phyloP scores from a whole-genome alignment of 345 rosid genomes.

The Rhodamnia rubescens region DNA sequence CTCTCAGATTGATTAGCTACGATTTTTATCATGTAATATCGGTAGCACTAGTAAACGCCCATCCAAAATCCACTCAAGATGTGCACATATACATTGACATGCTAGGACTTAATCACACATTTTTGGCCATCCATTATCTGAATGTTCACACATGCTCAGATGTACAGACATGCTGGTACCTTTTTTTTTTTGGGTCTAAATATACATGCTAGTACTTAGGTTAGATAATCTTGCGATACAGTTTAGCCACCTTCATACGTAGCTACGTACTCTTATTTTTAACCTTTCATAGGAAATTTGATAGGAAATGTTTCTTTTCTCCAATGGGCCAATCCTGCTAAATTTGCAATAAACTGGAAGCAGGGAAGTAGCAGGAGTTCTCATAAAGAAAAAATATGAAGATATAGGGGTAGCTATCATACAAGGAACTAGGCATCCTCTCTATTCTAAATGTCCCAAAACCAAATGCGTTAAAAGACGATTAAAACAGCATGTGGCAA shows the following conservation, averaged over 20 bases:
- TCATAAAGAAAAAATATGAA: neutral
- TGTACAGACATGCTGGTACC: neutral
- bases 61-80: neutral
- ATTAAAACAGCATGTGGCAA: neutral
- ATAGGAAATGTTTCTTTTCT: neutral
- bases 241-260: neutral
- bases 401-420: neutral
- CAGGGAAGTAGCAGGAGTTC: neutral
- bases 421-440: neutral
- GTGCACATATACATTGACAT: neutral
- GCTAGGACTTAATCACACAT: neutral
- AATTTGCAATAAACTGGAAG: neutral
- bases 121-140: neutral
- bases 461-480: neutral
- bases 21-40: neutral
- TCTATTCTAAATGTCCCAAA: neutral
- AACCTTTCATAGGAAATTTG: neutral
- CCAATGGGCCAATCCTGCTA: neutral
- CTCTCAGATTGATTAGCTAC: neutral
- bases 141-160: neutral
- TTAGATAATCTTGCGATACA: neutral
- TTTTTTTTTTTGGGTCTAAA: too few relatives aligned
- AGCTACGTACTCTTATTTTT: neutral
- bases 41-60: neutral
- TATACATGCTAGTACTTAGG: neutral